phyloP scores from a whole-genome alignment of 805 yeast genomes.

The Saturnispora diversa region DNA sequence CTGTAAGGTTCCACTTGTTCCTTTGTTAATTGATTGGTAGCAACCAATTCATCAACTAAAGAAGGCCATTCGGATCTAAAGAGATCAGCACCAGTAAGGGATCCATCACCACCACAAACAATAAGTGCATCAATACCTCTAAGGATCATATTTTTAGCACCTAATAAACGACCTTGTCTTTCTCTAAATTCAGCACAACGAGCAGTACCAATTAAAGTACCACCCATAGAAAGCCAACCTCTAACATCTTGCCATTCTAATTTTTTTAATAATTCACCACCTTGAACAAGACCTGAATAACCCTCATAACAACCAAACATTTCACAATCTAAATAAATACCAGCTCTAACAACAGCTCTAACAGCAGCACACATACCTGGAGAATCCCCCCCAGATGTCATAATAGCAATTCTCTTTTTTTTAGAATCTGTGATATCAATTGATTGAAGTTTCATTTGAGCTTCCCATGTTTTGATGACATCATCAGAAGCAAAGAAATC shows the following conservation, averaged over 20 bases:
- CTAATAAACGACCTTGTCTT: conserved; percentile 73
- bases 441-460: neutral
- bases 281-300: conserved; percentile 83
- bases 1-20: conserved; percentile 55
- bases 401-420: conserved; percentile 60
- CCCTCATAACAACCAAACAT: conserved; percentile 92
- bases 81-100: conserved; percentile 93
- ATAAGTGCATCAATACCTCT: conserved; percentile 91
- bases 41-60: conserved; percentile 62
- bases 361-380: conserved; percentile 98
- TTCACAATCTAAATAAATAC: conserved; percentile 80
- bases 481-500: conserved; percentile 13
- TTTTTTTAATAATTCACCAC: conserved; percentile 67
- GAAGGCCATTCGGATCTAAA: conserved; percentile 95
- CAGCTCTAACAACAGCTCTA: conserved; percentile 90
- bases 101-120: conserved; percentile 98
- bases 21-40: conserved; percentile 45
- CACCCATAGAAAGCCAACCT: conserved; percentile 88
- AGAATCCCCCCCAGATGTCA: conserved; percentile 98
- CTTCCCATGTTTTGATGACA: conserved; percentile 1
- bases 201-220: conserved; percentile 95
- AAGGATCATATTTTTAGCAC: conserved; percentile 74
- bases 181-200: conserved; percentile 81
- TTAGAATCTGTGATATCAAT: neutral
- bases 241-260: conserved; percentile 93